Evolutionary conservation across 108 stramenopile species (phyloP).

Genomic region (Aurantiochytrium sp.): DNA sequence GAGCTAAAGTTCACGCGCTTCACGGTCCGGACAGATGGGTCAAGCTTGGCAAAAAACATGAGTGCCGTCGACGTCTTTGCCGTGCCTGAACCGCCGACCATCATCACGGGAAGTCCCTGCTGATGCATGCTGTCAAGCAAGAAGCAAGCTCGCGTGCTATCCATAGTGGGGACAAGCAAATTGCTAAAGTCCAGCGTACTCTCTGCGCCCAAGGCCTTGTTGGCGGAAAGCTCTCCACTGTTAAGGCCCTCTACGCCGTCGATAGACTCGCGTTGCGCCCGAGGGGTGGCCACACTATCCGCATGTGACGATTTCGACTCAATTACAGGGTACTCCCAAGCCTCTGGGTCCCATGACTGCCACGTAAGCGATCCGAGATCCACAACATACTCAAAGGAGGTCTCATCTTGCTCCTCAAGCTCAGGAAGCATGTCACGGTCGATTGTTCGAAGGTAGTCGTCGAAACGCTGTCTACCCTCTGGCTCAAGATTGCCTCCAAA

Average conservation of each 20-base stretch:
- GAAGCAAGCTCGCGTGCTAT: constrained; percentile 68
- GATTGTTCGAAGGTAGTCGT: constrained; percentile 55
- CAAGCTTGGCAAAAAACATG: constrained; percentile 69
- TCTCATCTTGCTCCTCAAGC: constrained; percentile 53
- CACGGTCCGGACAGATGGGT: constrained; percentile 56
- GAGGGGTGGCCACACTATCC: too few species aligned
- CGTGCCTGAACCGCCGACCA: constrained; percentile 79
- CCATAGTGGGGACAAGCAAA: constrained; percentile 81
- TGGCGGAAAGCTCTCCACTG: too few species aligned
- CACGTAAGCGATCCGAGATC: background rate
- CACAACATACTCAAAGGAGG: background rate
- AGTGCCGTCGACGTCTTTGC: constrained; percentile 79
- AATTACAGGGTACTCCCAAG: background rate
- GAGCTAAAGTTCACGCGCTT: constrained; percentile 77
- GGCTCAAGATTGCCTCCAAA: constrained; percentile 76
- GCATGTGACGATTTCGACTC: background rate
- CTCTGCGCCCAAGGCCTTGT: too few species aligned
- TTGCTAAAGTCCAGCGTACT: constrained; percentile 70
- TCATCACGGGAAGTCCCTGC: constrained; percentile 48
- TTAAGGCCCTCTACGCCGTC: too few species aligned
- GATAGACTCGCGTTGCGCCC: too few species aligned
- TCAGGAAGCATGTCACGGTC: constrained; percentile 62
- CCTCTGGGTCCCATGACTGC: background rate
- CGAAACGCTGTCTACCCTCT: constrained; percentile 71
- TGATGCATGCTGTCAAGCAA: constrained; percentile 62